A percentile compares a stretch with the other conserved stretches of the same genome.
Conservation (phyloP, 2,329 filamentous ascomycete species). For the Ceratocystis cubensis region DNA sequence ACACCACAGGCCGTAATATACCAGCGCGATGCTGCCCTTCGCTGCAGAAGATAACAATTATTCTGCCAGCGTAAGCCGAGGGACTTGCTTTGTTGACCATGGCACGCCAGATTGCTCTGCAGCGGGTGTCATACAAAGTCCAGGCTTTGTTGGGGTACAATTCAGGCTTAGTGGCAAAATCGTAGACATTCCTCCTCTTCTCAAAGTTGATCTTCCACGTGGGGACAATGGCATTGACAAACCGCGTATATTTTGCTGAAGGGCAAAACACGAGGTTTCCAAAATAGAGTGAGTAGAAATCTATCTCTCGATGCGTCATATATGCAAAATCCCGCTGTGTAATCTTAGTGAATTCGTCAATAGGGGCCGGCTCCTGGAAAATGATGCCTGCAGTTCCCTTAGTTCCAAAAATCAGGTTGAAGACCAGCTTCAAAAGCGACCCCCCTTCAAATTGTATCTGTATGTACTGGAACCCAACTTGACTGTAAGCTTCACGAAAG, state of each 20-base stretch:
- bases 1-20: not conserved
- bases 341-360: too few species aligned
- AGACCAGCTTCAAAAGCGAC: too few species aligned
- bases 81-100: not conserved
- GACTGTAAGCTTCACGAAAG: too few species aligned
- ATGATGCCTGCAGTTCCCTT: too few species aligned
- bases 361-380: too few species aligned
- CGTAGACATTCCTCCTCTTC: not conserved
- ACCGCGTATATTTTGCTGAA: not conserved
- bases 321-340: too few species aligned
- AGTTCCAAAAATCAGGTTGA: too few species aligned
- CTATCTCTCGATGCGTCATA: not conserved
- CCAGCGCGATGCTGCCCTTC: not conserved
- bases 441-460: too few species aligned
- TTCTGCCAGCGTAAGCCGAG: not conserved
- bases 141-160: not conserved
- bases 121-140: not conserved
- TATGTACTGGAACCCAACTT: too few species aligned
- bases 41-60: not conserved
- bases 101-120: not conserved
- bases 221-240: not conserved
- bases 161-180: not conserved
- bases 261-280: not conserved
- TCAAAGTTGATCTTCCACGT: not conserved
- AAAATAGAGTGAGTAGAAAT: not conserved